Percentiles rank a stretch among this genome's conserved stretches.
Evolutionary conservation across 176 grass and related monocot genomes (phyloP).

Genomic region (Juncus effusus): DNA sequence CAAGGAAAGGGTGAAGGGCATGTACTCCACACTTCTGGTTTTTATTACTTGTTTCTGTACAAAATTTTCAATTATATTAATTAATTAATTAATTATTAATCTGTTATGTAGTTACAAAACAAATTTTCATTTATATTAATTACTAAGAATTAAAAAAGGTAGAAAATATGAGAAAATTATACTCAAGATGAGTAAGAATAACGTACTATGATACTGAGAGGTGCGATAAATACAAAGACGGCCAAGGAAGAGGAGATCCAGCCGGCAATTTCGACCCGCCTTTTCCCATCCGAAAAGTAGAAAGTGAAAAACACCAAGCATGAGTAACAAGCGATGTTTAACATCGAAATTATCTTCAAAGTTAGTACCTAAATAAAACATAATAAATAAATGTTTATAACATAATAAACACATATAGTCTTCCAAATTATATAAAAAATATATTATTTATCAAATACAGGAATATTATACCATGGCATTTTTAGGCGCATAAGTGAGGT

Average conservation of each 20-base stretch:
- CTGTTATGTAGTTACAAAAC: background rate
- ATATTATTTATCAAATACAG: background rate
- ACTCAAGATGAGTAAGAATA: background rate
- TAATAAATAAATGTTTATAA: background rate
- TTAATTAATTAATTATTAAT: background rate
- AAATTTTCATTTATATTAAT: background rate
- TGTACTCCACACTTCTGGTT: slow-evolving; percentile 91
- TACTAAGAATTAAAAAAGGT: background rate
- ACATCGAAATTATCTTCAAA: slow-evolving; percentile 34
- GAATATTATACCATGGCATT: slow-evolving; percentile 35
- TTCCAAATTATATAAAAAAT: background rate
- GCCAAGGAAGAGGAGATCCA: slow-evolving; percentile 59
- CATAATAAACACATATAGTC: background rate
- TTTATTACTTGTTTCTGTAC: slow-evolving; percentile 69
- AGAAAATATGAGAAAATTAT: background rate
- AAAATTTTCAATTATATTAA: background rate
- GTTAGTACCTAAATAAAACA: slow-evolving; percentile 36
- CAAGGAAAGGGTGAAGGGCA: slow-evolving; percentile 75
- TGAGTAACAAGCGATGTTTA: slow-evolving; percentile 52
- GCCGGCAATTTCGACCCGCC: slow-evolving; percentile 43
- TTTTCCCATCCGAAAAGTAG: slow-evolving; percentile 30
- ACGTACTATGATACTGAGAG: slow-evolving; percentile 78
- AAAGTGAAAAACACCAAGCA: slow-evolving; percentile 41
- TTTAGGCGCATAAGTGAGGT: slow-evolving; percentile 54
- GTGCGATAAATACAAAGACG: slow-evolving; percentile 65